Percentiles rank a stretch among this genome's conserved stretches.
Evolutionary conservation across 192 early-diverging fungal species (phyloP).

Genomic region (Ramicandelaber brevisporus): DNA sequence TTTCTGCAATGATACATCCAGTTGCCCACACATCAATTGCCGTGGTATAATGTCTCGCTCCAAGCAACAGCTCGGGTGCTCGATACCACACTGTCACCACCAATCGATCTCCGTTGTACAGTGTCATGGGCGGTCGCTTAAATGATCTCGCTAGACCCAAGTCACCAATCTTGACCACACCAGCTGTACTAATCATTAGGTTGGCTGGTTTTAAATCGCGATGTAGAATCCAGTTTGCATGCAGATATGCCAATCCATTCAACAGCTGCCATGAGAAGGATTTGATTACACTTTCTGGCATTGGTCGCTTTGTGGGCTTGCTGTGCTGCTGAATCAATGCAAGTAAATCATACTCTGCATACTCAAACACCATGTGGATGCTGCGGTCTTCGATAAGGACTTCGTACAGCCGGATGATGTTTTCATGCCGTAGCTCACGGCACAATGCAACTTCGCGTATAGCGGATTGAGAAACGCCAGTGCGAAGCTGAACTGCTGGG

Average conservation of each 20-base stretch:
- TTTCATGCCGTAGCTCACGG: constrained; percentile 70
- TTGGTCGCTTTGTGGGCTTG: constrained; percentile 48
- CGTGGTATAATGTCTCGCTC: constrained; percentile 37
- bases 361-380: constrained; percentile 93
- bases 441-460: constrained; percentile 84
- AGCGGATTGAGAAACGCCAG: constrained; percentile 85
- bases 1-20: constrained; percentile 92
- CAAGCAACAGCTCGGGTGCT: constrained; percentile 51
- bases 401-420: constrained; percentile 65
- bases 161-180: constrained; percentile 58
- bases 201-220: constrained; percentile 62
- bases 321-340: constrained; percentile 80
- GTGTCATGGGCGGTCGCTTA: constrained; percentile 41
- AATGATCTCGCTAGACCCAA: constrained; percentile 53
- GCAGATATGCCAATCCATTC: constrained; percentile 52
- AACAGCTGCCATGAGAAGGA: constrained; percentile 71
- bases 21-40: constrained; percentile 64
- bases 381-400: constrained; percentile 79
- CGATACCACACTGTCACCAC: constrained; percentile 78
- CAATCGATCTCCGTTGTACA: constrained; percentile 51
- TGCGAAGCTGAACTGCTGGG: constrained; percentile 23
- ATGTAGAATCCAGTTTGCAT: constrained; percentile 44
- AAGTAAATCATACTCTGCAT: constrained; percentile 73
- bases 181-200: constrained; percentile 30
- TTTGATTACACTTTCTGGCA: constrained; percentile 65